A percentile compares a stretch with the other conserved stretches of the same genome.
Conservation (phyloP, 352 stramenopile species). For the Globisporangium rhizosaccharum region DNA sequence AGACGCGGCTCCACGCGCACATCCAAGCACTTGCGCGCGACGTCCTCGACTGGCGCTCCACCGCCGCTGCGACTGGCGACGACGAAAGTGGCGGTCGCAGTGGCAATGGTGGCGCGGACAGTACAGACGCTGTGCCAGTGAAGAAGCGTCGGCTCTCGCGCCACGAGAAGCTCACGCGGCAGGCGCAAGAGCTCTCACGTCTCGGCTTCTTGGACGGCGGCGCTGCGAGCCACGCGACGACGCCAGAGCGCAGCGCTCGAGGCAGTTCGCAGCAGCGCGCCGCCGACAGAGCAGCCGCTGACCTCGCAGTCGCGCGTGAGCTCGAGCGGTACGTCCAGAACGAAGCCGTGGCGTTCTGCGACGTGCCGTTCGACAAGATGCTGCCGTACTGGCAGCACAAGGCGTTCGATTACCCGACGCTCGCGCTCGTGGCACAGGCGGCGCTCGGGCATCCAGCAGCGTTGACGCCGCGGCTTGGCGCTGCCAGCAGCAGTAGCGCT, state of each 20-base stretch:
- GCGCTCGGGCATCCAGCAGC: conserved; percentile 6
- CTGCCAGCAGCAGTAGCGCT: too few relatives aligned
- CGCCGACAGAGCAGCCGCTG: conserved; percentile 1
- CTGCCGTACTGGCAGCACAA: conserved; percentile 21
- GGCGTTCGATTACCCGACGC: conserved; percentile 19
- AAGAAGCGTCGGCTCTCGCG: conserved; percentile 13
- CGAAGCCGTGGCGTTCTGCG: conserved; percentile 12
- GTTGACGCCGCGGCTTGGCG: not conserved
- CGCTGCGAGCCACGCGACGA: not conserved
- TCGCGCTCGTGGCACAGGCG: conserved; percentile 11
- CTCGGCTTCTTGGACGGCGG: conserved; percentile 13
- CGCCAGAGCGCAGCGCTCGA: not conserved
- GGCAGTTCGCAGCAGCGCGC: not conserved
- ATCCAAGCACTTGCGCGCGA: conserved; percentile 8
- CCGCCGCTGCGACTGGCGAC: not conserved
- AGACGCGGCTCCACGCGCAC: not conserved
- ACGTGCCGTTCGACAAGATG: conserved; percentile 16
- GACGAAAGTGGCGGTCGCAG: not conserved
- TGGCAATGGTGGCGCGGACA: not conserved
- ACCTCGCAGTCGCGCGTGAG: conserved; percentile 7
- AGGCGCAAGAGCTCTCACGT: conserved; percentile 13
- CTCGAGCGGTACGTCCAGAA: conserved; percentile 18
- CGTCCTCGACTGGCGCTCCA: conserved; percentile 3
- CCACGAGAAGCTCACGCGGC: conserved; percentile 11
- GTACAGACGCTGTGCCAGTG: not conserved